Evolutionary conservation across 2,329 filamentous ascomycete genomes (phyloP), one percentile per base, ranked within the genome.

Genomic region (Graphilbum sp.): DNA sequence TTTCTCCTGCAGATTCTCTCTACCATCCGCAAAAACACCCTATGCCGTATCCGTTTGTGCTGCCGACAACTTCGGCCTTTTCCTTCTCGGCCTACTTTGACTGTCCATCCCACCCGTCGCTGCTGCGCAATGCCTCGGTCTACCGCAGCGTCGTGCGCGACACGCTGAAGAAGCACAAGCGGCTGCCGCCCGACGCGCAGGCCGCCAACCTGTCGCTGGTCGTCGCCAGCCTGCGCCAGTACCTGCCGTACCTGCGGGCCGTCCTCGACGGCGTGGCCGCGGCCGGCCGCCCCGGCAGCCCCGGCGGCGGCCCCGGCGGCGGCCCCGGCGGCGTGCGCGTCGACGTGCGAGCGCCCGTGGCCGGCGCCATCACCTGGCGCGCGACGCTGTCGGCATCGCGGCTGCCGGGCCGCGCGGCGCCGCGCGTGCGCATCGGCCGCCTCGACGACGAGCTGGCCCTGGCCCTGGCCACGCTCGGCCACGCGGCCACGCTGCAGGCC

Each of bases 31-130:
- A n/a, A 24, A 24, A 11, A 6, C 11, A 24, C 21, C 21, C 32
- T 19, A 96, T 96, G 90, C 87, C 88, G 24, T 96, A 83, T 54
- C 80, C 82, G 12, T 95, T 94, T 52, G 62, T 72, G 11, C 73
- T 96, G 24, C 87, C 90, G 2, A 96, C 88, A 1, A 95, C 88
- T 5, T 93, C 86, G 25, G 73, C 79, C 38, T 79, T 93, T 52
- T 78, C 82, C 37, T 88, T 94, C 54, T 79, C 82, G 18, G 67
- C 78, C 29, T 80, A 67, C 57, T 79, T 93, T 57, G 70, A 62
- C 49, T 88, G 81, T 51, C 72, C 77, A 46, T 85, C 84, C 3
- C 88, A 96, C 57, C 88, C 90, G 4, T 94, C 88, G 1, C 68
- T 98, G 32, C 84, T 86, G 19, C 72, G 88, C 49, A 72, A 73